These are phyloP conservation scores for Boletus smithii DNA, from an alignment of 1,284 basidiomycete genomes.

Conservation along the genomic window DNA sequence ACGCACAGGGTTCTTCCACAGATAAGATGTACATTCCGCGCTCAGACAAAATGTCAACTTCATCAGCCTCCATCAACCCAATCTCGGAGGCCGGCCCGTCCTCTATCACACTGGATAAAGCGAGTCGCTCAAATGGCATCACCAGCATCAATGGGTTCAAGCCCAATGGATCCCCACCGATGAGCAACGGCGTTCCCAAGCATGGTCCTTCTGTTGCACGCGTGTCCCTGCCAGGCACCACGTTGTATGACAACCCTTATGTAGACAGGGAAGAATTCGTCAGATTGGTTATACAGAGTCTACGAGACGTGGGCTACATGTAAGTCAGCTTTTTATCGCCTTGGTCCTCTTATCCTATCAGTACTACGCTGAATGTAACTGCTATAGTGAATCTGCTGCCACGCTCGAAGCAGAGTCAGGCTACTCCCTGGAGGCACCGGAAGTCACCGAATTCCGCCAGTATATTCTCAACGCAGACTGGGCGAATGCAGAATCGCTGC, in stretches of 20 bases:
- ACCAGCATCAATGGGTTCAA: slow-evolving; percentile 44
- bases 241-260: slow-evolving; percentile 70
- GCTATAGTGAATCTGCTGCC: slow-evolving; percentile 76
- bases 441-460: slow-evolving; percentile 79
- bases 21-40: slow-evolving; percentile 57
- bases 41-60: slow-evolving; percentile 49
- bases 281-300: slow-evolving; percentile 84
- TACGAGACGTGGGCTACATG: slow-evolving; percentile 92
- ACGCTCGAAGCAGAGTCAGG: slow-evolving; percentile 92
- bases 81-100: slow-evolving; percentile 54
- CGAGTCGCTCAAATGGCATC: slow-evolving; percentile 49
- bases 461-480: slow-evolving; percentile 84
- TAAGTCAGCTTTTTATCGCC: slow-evolving; percentile 44
- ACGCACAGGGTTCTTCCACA: slow-evolving; percentile 27
- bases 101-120: slow-evolving; percentile 42
- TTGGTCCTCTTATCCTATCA: slow-evolving; percentile 4
- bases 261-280: slow-evolving; percentile 91
- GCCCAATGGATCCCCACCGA: slow-evolving; percentile 30
- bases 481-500: slow-evolving; percentile 73
- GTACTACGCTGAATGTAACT: slow-evolving; percentile 15
- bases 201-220: slow-evolving; percentile 46
- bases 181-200: slow-evolving; percentile 47
- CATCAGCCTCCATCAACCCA: slow-evolving; percentile 48
- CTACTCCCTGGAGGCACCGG: slow-evolving; percentile 76
- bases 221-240: slow-evolving; percentile 65